Percentiles rank a stretch among this genome's conserved stretches.
phyloP scores from a whole-genome alignment of 257 asterid species.

The Scutellaria galericulata region DNA sequence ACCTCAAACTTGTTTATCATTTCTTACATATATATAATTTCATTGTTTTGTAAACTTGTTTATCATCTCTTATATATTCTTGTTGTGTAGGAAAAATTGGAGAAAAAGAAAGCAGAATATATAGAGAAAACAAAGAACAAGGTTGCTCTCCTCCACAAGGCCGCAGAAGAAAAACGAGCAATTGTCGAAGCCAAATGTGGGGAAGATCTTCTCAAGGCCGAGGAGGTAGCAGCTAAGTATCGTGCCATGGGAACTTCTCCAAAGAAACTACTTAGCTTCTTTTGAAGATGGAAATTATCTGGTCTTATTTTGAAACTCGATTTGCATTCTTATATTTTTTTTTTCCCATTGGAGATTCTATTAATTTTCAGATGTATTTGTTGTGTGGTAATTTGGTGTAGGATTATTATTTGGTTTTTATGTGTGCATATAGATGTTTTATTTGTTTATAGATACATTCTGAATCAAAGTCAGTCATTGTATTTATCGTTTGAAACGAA shows the following conservation, averaged over 20 bases:
- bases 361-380: slow-evolving; percentile 33
- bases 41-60: background rate
- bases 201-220: slow-evolving; percentile 92
- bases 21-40: background rate
- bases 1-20: too few relatives aligned
- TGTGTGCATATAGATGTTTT: slow-evolving; percentile 41
- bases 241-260: slow-evolving; percentile 93
- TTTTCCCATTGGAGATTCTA: slow-evolving; percentile 19
- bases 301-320: slow-evolving; percentile 33
- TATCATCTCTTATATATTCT: slow-evolving; percentile 4
- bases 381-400: slow-evolving; percentile 43
- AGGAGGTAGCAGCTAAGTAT: slow-evolving; percentile 78
- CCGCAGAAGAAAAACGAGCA: slow-evolving; percentile 88
- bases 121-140: slow-evolving; percentile 83
- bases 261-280: slow-evolving; percentile 75
- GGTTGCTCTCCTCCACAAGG: slow-evolving; percentile 74
- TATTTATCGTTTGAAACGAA: slow-evolving; percentile 31
- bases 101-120: slow-evolving; percentile 86
- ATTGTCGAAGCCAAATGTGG: slow-evolving; percentile 74
- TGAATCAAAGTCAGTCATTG: slow-evolving; percentile 9
- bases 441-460: slow-evolving; percentile 42
- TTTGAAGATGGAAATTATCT: slow-evolving; percentile 49
- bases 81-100: slow-evolving; percentile 65
- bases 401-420: slow-evolving; percentile 32
- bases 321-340: slow-evolving; percentile 41